Evolutionary conservation across 2,329 filamentous ascomycete genomes (phyloP).

Genomic region (Colletotrichum nymphaeae): DNA sequence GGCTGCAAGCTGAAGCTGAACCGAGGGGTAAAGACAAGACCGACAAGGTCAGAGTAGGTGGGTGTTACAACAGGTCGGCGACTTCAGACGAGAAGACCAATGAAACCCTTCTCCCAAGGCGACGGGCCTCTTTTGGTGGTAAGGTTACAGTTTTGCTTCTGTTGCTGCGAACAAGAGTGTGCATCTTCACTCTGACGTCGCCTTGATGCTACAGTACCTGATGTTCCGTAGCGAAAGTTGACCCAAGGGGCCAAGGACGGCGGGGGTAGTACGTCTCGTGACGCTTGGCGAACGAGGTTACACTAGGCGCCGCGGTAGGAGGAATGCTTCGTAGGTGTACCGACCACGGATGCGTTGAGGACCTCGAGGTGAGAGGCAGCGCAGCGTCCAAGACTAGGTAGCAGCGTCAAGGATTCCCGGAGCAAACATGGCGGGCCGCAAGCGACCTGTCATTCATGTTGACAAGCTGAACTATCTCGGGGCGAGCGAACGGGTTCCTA

Average conservation of each 20-base stretch:
- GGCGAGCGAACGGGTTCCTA: constrained; percentile 8
- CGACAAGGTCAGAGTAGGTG: not conserved
- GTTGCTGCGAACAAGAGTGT: not conserved
- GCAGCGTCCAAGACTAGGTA: not conserved
- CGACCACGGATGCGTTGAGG: not conserved
- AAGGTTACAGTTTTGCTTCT: not conserved
- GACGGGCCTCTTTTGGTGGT: not conserved
- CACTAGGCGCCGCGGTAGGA: not conserved
- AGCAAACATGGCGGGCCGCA: constrained; percentile 7
- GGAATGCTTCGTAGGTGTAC: not conserved
- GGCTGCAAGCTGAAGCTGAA: not conserved
- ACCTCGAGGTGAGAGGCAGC: not conserved
- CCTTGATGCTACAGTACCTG: not conserved
- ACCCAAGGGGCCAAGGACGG: not conserved
- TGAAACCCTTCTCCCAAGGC: not conserved
- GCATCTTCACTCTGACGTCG: not conserved
- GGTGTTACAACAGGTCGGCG: not conserved
- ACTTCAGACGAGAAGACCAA: constrained; percentile 23
- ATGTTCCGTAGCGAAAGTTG: not conserved
- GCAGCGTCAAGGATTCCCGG: not conserved
- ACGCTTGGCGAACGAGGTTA: not conserved
- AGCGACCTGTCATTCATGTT: constrained; percentile 5
- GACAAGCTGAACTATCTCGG: constrained; percentile 7
- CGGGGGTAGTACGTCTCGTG: not conserved
- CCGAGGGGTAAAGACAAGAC: not conserved